Conservation (phyloP, 2,329 filamentous ascomycete species). For the Fusarium fracticaudum region DNA sequence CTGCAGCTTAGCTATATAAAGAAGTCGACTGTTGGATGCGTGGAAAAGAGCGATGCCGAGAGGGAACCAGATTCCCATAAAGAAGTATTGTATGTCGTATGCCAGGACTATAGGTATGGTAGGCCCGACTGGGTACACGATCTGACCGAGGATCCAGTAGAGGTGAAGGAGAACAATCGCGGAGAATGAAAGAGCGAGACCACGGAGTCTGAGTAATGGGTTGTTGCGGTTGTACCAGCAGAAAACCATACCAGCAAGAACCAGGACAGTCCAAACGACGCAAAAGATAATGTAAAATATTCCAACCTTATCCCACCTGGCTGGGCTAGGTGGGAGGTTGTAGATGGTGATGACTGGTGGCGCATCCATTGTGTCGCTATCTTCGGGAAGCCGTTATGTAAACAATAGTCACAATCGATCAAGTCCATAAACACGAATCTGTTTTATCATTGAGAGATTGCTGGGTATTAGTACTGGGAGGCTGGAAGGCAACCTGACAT, state of each 20-base stretch:
- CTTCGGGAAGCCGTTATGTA: rapidly evolving
- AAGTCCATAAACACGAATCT: rapidly evolving
- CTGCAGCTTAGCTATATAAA: not conserved
- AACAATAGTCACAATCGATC: not conserved
- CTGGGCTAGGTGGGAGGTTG: not conserved
- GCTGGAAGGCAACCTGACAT: not conserved
- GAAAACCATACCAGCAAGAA: not conserved
- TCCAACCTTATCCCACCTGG: not conserved
- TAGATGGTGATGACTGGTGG: not conserved
- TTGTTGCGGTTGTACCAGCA: not conserved
- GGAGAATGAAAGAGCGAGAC: not conserved
- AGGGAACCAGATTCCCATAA: not conserved
- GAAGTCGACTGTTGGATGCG: not conserved
- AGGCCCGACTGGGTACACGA: not conserved
- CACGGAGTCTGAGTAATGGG: not conserved
- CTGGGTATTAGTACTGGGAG: not conserved
- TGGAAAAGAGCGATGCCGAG: not conserved
- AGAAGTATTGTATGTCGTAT: not conserved
- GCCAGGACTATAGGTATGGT: not conserved
- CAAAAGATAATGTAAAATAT: not conserved
- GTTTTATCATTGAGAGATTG: not conserved
- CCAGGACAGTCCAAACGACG: not conserved
- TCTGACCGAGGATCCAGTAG: not conserved
- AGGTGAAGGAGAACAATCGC: not conserved
- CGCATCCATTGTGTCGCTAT: not conserved